Base-by-base conservation (phyloP, 1,139 yeast genomes). In the Yamadazyma spencermartinsiae region DNA sequence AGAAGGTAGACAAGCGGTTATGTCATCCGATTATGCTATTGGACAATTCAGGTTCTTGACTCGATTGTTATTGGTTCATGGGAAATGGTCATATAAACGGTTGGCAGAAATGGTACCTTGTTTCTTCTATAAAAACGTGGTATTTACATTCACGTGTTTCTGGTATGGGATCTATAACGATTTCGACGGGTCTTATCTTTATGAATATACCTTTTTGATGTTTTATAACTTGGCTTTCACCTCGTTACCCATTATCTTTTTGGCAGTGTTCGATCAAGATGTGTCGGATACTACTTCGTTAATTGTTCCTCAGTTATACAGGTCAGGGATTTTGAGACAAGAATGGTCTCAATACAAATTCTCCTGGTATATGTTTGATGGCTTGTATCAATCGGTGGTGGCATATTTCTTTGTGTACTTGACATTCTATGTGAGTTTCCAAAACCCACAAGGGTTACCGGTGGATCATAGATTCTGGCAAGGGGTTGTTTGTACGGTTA, bases 1-100 rank as follows among this genome's bases (percentile, higher is more conserved):
- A 58, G 85, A 79, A 60, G 85, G 85, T 46, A 61, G 84, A 49
- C 84, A 79, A 54, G 84, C 84, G 1, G 84, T 75, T 8, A 79
- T 79, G 84, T 76, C 82, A 2, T 74, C 83, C 1, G 85, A 79
- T 57, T 79, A 79, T 55, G 84, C 80, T n/a, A 61, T 79, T 48
- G 84, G 82, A 4, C 84, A 79, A 53, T 79, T 79, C 57, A 64
- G 82, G 46, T 79, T 64, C 53, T 63, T 79, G 37, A 65, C 79
- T 4, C 63, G 84, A 44, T 60, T 79, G 40, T 58, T 79, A 25
- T 58, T 79, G 42, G 83, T 79, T 29, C 85, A 79, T 52, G 85
- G 85, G 10, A 64, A 82, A 49, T 79, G 85, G 85, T 77, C 82
- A 2, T 79, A 77, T 52, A 78, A 76, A 48, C 61, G 85, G 52